Conservation (phyloP, 495 filamentous ascomycete genomes). For the Penicillium bialowiezense region DNA sequence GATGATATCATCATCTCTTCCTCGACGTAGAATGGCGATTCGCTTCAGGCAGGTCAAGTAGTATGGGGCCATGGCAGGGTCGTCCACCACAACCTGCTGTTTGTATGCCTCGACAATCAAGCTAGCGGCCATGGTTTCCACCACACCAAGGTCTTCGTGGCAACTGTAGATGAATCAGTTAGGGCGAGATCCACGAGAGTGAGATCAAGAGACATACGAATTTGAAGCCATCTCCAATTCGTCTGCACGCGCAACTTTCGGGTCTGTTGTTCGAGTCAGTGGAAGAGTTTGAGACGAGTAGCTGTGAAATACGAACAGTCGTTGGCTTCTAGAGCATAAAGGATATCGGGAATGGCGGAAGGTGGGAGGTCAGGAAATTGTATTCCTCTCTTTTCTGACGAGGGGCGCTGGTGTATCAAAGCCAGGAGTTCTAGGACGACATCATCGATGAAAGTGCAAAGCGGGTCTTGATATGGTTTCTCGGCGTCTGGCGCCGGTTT, state of each 20-base stretch:
- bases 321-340: slow-evolving; percentile 44
- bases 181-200: slow-evolving; percentile 1
- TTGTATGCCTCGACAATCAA: slow-evolving; percentile 39
- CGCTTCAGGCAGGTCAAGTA: slow-evolving; percentile 38
- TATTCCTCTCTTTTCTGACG: slow-evolving; percentile 41
- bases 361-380: slow-evolving; percentile 28
- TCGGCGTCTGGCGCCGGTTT: slow-evolving; percentile 30
- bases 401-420: slow-evolving; percentile 45
- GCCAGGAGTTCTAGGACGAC: slow-evolving; percentile 47
- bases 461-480: slow-evolving; percentile 42
- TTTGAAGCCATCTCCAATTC: slow-evolving; percentile 37
- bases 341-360: slow-evolving; percentile 36
- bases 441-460: slow-evolving; percentile 54
- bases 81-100: slow-evolving; percentile 34
- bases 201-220: slow-evolving; percentile 4
- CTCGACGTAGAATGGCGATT: slow-evolving; percentile 33
- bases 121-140: slow-evolving; percentile 42
- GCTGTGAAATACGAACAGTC: slow-evolving; percentile 38
- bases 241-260: slow-evolving; percentile 22
- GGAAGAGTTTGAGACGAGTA: background rate
- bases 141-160: slow-evolving; percentile 43
- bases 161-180: slow-evolving; percentile 22
- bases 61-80: slow-evolving; percentile 24
- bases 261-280: slow-evolving; percentile 24
- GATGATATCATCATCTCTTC: slow-evolving; percentile 33